phyloP scores from a whole-genome alignment of 805 yeast genomes.

The Ogataea paradorogensis region DNA sequence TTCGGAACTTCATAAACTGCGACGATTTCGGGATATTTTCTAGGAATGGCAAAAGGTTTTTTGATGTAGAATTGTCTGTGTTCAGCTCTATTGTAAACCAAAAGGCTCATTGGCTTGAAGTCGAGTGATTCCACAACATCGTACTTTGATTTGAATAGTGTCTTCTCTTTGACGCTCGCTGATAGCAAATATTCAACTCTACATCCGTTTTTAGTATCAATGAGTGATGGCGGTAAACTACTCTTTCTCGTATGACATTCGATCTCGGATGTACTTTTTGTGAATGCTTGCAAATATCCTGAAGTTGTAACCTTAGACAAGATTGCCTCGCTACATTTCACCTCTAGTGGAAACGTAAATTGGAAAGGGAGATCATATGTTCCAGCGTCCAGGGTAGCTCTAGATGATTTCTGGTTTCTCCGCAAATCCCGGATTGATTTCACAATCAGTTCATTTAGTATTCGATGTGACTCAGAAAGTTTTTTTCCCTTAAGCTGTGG shows the following conservation, averaged over 20 bases:
- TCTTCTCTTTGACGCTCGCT: background rate
- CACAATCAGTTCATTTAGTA: background rate
- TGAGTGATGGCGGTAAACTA: background rate
- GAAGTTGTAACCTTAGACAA: background rate
- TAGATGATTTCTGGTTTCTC: background rate
- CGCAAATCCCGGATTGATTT: background rate
- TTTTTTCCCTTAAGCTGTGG: background rate
- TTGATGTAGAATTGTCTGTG: conserved; percentile 45
- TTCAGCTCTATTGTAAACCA: conserved; percentile 16
- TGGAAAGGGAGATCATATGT: conserved; percentile 48
- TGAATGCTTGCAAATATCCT: background rate
- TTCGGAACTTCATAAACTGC: conserved; percentile 33
- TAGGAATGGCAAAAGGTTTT: conserved; percentile 37
- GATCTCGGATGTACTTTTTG: background rate
- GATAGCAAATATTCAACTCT: background rate
- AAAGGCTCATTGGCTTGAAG: background rate
- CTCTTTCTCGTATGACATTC: background rate
- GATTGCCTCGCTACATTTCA: conserved; percentile 32
- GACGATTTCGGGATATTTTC: conserved; percentile 43
- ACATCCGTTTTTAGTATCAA: background rate
- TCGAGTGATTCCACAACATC: background rate
- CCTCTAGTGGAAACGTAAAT: conserved; percentile 42
- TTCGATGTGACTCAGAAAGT: background rate
- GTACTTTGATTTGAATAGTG: background rate
- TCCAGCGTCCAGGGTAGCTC: conserved; percentile 46